Conservation (phyloP, 2,329 filamentous ascomycete species). For the Fusarium sp. region DNA sequence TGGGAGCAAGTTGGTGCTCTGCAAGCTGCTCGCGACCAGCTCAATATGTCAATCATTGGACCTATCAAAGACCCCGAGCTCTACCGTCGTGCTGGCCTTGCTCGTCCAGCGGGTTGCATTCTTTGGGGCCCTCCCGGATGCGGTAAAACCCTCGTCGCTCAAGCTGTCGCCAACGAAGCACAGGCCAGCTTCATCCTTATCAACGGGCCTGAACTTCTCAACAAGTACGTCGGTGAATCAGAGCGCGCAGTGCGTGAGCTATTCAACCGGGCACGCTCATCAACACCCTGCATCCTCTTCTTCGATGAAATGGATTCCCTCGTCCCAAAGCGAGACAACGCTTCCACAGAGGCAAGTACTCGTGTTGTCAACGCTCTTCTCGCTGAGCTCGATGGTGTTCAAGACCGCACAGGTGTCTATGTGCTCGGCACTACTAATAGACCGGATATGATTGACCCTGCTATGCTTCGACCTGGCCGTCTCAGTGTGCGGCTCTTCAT, state of each 20-base stretch:
- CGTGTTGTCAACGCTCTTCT: constrained; percentile 95
- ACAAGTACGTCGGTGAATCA: constrained; percentile 97
- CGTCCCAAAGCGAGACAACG: constrained; percentile 82
- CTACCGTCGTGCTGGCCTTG: constrained; percentile 81
- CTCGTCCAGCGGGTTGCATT: constrained; percentile 83
- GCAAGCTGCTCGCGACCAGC: constrained; percentile 78
- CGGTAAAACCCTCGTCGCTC: constrained; percentile 94
- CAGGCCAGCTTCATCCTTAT: constrained; percentile 98
- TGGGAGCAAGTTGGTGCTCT: constrained; percentile 94
- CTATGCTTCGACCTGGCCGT: constrained; percentile 91
- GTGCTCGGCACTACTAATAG: constrained; percentile 95
- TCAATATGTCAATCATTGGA: constrained; percentile 86
- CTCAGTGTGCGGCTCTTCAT: constrained; percentile 91
- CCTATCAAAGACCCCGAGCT: constrained; percentile 85
- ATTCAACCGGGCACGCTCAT: constrained; percentile 86
- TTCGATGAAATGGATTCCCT: constrained; percentile 97
- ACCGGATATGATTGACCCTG: constrained; percentile 95
- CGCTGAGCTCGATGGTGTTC: constrained; percentile 90
- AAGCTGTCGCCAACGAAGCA: constrained; percentile 94
- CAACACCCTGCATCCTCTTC: constrained; percentile 93
- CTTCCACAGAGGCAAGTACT: constrained; percentile 81
- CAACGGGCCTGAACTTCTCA: constrained; percentile 94
- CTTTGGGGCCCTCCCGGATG: constrained; percentile 98
- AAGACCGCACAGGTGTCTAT: constrained; percentile 84
- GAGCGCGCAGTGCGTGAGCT: constrained; percentile 93